These are phyloP conservation scores for Colletotrichum sp. DNA, from an alignment of 2,329 filamentous ascomycete genomes.

Conservation along the genomic window DNA sequence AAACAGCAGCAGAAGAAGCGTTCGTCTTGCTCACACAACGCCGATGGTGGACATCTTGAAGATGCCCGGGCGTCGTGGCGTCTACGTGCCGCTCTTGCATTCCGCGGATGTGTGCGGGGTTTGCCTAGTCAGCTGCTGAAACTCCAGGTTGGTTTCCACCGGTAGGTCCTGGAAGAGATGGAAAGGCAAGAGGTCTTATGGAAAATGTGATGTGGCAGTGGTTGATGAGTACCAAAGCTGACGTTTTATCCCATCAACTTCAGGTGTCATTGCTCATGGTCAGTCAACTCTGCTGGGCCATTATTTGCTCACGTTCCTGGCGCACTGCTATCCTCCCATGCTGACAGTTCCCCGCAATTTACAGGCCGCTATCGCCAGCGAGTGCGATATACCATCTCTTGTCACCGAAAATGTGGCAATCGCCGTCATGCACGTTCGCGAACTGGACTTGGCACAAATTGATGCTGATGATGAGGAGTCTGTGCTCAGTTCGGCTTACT, in stretches of 20 bases:
- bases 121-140: not conserved
- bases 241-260: not conserved
- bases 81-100: not conserved
- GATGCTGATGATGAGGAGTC: not conserved
- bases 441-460: not conserved
- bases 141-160: not conserved
- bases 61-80: not conserved
- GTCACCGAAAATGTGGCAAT: not conserved
- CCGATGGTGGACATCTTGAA: not conserved
- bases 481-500: not conserved
- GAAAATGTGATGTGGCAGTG: accelerated
- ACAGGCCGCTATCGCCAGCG: not conserved
- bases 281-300: not conserved
- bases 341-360: not conserved
- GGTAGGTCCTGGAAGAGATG: not conserved
- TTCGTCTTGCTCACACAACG: not conserved
- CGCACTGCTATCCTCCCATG: not conserved
- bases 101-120: not conserved
- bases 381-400: not conserved
- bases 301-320: not conserved
- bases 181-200: not conserved
- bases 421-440: not conserved
- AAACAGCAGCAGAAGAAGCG: not conserved
- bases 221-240: not conserved
- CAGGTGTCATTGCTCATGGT: not conserved